Conservation (phyloP, 1,139 yeast genomes). For the Saccharomyces uvarum region DNA sequence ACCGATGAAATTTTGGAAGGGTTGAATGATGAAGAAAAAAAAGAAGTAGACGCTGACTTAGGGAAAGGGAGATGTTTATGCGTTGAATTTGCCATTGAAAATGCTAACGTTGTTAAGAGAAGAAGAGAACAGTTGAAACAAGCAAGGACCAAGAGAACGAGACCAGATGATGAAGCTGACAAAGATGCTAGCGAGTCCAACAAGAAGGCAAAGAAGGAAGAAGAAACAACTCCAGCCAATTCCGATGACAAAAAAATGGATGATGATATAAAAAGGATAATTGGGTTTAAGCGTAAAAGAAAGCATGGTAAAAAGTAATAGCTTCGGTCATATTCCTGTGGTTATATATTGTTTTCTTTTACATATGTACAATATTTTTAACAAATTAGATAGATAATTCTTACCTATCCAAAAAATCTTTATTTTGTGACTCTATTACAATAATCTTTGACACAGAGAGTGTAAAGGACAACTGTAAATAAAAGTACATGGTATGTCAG, state of each 20-base stretch:
- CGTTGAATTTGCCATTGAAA: conserved; percentile 93
- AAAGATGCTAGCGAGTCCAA: conserved; percentile 5
- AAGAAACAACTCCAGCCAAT: conserved; percentile 30
- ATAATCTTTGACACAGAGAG: too few species aligned
- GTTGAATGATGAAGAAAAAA: conserved; percentile 59
- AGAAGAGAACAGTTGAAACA: conserved; percentile 62
- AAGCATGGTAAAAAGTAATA: conserved; percentile 38
- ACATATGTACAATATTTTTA: neutral
- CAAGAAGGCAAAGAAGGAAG: conserved; percentile 17
- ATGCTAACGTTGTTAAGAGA: conserved; percentile 86
- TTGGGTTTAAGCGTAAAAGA: conserved; percentile 64
- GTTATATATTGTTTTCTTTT: neutral
- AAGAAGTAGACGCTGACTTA: conserved; percentile 46
- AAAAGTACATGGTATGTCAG: too few species aligned
- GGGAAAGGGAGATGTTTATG: conserved; percentile 64
- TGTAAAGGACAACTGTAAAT: too few species aligned
- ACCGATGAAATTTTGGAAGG: conserved; percentile 66
- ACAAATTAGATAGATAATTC: neutral
- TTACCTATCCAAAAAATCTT: neutral
- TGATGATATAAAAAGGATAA: conserved; percentile 52
- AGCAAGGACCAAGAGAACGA: conserved; percentile 37
- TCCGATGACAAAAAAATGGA: conserved; percentile 30
- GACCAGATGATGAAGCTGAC: conserved; percentile 29
- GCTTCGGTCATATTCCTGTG: neutral
- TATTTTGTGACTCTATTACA: too few species aligned